Base-by-base conservation (phyloP, 163 green algal species). In the Scenedesmus sp. region DNA sequence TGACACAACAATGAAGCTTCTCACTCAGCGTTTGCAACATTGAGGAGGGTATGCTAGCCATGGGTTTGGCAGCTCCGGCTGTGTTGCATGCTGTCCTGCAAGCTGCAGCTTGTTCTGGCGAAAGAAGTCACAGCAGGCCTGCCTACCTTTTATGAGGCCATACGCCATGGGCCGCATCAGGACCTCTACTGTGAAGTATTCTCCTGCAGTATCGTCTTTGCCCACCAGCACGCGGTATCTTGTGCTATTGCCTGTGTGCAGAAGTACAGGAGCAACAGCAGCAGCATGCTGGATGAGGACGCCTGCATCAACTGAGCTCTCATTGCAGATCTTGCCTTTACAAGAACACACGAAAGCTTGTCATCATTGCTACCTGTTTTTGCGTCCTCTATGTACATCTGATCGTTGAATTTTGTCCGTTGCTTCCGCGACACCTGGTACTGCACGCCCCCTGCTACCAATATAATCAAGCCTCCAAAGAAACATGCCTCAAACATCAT, bases 181-280 rank as follows among this genome's bases (percentile, higher is more conserved):
- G 0, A 91, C 59, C n/a, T 91, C 87, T 56, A 91, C 12, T 33
- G 87, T 91, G n/a, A 91, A 87, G 42, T 81, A 91, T 4, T 91
- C 87, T 20, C 78, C 87, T 72, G 87, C 87, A 70, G 87, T 91
- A 68, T 91, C 78, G 43, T 91, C 65, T 24, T 86, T 87, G 79
- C 87, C 87, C 1, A 56, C 56, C 24, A 91, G 26, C 35, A 91
- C 87, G 18, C 79, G 61, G 59, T 91, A 91, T 24, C 87, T 37
- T 51, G 87, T 91, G 56, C 87, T 87, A 59, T 91, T 91, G 56
- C 87, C 87, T 91, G 87, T n/a, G 61, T 33, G 56, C 56, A 70
- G 56, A 37, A 80, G 9, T 59, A 40, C 20, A 46, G 33, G 30
- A 53, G 22, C n/a, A 35, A 40, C 49, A 53, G 49, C 81, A 78